Conservation (phyloP, 352 stramenopile species). For the Phytophthora hibernalis region DNA sequence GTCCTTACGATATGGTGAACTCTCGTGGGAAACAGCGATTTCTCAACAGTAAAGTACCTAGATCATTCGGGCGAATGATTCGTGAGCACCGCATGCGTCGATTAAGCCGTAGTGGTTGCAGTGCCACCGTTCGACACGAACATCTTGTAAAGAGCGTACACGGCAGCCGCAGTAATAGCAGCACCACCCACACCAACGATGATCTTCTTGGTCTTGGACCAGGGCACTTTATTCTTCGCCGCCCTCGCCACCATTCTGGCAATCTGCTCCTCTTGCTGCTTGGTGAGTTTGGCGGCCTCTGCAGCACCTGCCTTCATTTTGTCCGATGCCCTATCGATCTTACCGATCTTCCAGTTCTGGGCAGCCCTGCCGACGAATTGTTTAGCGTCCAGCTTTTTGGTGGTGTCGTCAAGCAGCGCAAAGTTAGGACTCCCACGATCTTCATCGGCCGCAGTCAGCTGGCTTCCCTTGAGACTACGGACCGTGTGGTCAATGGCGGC, state of each 20-base stretch:
- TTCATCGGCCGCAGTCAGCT: background rate
- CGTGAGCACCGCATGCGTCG: background rate
- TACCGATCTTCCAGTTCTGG: background rate
- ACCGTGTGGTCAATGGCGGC: background rate
- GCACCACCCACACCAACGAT: background rate
- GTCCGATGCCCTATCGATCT: background rate
- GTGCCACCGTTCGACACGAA: background rate
- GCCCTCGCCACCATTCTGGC: background rate
- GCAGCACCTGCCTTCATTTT: background rate
- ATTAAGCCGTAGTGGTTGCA: background rate
- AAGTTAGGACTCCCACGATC: background rate
- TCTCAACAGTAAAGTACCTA: too few relatives aligned
- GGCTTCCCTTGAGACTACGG: background rate
- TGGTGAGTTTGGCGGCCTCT: background rate
- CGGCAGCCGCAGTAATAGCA: background rate
- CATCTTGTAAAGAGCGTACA: background rate
- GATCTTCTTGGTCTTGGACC: background rate
- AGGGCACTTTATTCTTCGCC: background rate
- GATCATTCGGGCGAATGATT: too few relatives aligned
- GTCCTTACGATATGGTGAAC: too few relatives aligned
- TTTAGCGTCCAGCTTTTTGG: background rate
- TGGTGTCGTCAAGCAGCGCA: background rate
- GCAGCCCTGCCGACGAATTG: background rate
- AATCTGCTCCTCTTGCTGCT: background rate
- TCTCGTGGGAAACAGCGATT: too few relatives aligned